Evolutionary conservation across 345 rosid species (phyloP).

Genomic region (Passiflora organensis): DNA sequence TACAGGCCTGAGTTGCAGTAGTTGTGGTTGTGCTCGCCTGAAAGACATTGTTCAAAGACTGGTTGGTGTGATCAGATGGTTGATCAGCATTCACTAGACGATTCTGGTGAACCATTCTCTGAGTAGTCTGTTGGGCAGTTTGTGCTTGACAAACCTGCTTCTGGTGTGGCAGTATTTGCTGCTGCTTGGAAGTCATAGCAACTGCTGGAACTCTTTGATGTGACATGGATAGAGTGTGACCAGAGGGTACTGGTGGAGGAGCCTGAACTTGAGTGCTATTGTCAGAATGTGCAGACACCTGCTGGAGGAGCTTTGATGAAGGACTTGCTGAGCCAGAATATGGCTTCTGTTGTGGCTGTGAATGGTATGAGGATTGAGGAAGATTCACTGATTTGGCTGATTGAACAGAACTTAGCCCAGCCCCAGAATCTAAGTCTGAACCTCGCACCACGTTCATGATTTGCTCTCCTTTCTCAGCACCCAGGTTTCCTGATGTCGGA

Average conservation of each 20-base stretch:
- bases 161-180: constrained; percentile 38
- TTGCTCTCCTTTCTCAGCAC: constrained; percentile 66
- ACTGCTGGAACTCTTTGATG: constrained; percentile 47
- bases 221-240: constrained; percentile 34
- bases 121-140: constrained; percentile 41
- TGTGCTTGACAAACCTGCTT: constrained; percentile 57
- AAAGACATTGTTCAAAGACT: constrained; percentile 34
- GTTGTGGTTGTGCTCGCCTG: constrained; percentile 34
- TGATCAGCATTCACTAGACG: constrained; percentile 42
- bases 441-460: constrained; percentile 56
- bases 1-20: constrained; percentile 34
- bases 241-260: constrained; percentile 40
- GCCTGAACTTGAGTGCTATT: constrained; percentile 53
- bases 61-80: constrained; percentile 47
- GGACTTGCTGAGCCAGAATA: constrained; percentile 44
- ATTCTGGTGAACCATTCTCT: constrained; percentile 62
- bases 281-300: constrained; percentile 60
- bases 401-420: constrained; percentile 48
- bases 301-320: constrained; percentile 49
- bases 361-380: constrained; percentile 47
- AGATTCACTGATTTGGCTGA: constrained; percentile 55
- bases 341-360: constrained; percentile 52
- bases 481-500: constrained; percentile 47
- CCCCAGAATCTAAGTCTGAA: constrained; percentile 54
- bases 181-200: constrained; percentile 29